These are phyloP conservation scores for Chionographis japonica DNA, from an alignment of 106 monocot genomes.

Conservation along the genomic window DNA sequence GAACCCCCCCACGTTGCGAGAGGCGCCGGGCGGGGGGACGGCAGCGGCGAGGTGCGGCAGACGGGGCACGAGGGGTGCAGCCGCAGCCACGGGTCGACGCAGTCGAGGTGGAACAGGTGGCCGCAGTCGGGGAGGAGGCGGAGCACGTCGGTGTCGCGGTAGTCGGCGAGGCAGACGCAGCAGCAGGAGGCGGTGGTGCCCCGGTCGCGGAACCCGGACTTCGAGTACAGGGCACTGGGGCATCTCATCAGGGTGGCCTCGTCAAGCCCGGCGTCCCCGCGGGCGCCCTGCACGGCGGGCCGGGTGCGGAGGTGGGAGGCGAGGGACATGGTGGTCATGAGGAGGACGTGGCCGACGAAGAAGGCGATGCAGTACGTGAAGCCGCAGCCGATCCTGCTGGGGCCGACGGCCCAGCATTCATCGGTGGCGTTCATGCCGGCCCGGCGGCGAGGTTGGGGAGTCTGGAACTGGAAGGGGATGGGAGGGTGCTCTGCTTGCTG, in stretches of 20 bases:
- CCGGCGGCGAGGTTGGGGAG: too few species aligned
- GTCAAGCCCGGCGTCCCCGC: constrained; percentile 22
- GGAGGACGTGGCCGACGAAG: constrained; percentile 25
- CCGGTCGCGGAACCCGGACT: not conserved
- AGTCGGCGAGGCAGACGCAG: constrained; percentile 46
- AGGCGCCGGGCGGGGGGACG: constrained; percentile 28
- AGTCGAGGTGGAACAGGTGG: constrained; percentile 41
- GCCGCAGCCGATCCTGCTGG: constrained; percentile 35
- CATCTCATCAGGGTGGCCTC: constrained; percentile 33
- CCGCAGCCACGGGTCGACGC: constrained; percentile 49
- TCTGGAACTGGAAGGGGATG: too few species aligned
- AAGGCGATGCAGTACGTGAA: constrained; percentile 42
- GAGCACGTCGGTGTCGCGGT: constrained; percentile 31
- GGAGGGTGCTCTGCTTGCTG: too few species aligned
- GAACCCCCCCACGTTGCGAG: too few species aligned
- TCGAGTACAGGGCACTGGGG: constrained; percentile 30
- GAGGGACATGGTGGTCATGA: constrained; percentile 34
- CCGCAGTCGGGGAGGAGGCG: constrained; percentile 40
- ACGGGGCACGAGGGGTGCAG: constrained; percentile 39
- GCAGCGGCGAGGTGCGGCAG: constrained; percentile 40
- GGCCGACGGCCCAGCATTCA: not conserved
- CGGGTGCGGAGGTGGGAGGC: constrained; percentile 45
- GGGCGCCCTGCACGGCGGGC: not conserved
- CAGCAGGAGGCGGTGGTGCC: constrained; percentile 22
- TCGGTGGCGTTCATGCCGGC: not conserved